Conservation (phyloP, 2,329 filamentous ascomycete species). For the Penicillium sp. region DNA sequence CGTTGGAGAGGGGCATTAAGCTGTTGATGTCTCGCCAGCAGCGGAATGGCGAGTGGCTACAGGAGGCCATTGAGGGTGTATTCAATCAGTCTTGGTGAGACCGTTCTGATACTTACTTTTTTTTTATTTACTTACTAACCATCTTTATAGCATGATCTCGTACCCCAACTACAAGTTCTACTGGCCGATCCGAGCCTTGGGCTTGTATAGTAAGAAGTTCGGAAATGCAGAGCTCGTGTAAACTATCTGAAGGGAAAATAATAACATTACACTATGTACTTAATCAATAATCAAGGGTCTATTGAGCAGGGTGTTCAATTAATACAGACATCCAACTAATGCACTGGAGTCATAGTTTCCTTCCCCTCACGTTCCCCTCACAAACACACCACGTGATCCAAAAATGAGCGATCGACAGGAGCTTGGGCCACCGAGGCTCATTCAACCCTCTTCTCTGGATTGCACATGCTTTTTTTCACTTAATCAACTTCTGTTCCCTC, state of each 20-base stretch:
- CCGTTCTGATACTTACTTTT: background rate
- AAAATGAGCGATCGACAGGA: background rate
- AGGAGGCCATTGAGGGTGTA: constrained; percentile 92
- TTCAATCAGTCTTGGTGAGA: constrained; percentile 94
- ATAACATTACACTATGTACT: background rate
- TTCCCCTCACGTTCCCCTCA: background rate
- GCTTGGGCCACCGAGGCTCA: background rate
- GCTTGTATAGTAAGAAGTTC: constrained; percentile 70
- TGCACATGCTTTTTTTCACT: background rate
- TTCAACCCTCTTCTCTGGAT: background rate
- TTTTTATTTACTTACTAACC: constrained; percentile 20
- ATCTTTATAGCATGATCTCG: constrained; percentile 68
- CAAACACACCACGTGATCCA: background rate
- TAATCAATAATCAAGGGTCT: background rate
- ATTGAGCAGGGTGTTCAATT: background rate
- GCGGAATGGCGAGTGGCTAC: constrained; percentile 82
- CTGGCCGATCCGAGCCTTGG: constrained; percentile 86
- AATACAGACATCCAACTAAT: background rate
- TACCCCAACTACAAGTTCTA: constrained; percentile 99
- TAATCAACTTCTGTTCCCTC: background rate
- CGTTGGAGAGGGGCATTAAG: constrained; percentile 63
- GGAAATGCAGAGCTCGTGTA: constrained; percentile 52
- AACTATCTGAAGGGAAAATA: constrained; percentile 10
- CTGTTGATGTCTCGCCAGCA: constrained; percentile 80
- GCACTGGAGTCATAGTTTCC: no score